Base-by-base conservation (phyloP, 2,329 filamentous ascomycete genomes). In the Xylariaceae sp. region DNA sequence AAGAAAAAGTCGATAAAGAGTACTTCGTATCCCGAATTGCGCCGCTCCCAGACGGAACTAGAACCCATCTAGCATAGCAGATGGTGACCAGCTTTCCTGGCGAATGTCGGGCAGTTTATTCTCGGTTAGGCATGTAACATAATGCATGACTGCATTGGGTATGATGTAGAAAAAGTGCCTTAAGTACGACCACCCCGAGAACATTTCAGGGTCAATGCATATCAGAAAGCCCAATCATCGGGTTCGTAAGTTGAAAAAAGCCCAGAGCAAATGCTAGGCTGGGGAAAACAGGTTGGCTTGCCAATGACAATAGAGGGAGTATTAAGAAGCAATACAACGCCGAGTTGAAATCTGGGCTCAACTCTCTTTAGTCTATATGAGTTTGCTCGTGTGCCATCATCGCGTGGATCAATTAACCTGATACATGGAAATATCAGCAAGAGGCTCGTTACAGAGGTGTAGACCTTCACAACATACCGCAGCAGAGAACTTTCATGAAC, bases 401-500 rank as follows among this genome's bases (percentile, higher is more conserved):
- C 50, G 58, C 55, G 63, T 52, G 52, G 60, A 51, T 59, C 48
- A 45, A 64, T 62, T 70, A 69, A 70, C 64, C 69, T 68, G 23
- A 30, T 30, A 30, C 23, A 30, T 30, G 23, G 23, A 30, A 30
- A 30, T 30, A 30, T 30, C 23, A 30, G 23, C 23, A 30, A 30
- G 2, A 6, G 13, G 52, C n/a, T 10, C 9, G 13, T 3, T 2
- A 55, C 17, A 6, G 6, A 39, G 51, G 62, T 9, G 7, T 9
- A 13, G 37, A 13, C 37, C 30, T 50, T 47, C 59, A 62, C 7
- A 30, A 74, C 79, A 80, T 85, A 83, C 90, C 90, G 77, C 93
- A 97, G 85, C 93, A 97, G 60, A 97, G 80, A 61, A 86, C 84
- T 81, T 94, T 96, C 84, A 93, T 88, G 73, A 97, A 81, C 81